phyloP scores from a whole-genome alignment of 2,329 filamentous ascomycete genomes.

The Exserohilum turcica region DNA sequence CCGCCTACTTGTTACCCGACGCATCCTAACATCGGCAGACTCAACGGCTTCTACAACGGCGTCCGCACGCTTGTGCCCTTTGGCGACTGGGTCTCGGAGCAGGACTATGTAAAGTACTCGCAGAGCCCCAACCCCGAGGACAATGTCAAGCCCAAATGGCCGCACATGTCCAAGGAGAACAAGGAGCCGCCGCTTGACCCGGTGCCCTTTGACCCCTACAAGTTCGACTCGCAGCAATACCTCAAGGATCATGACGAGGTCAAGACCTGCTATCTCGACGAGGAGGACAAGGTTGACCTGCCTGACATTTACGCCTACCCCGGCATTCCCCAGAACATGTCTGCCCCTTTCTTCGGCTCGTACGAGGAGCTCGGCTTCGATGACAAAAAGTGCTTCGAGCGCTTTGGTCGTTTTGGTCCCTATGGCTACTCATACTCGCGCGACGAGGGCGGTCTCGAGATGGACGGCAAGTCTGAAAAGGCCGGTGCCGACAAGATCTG shows the following conservation, averaged over 20 bases:
- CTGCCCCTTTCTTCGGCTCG: conserved; percentile 55
- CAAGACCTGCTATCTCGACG: conserved; percentile 67
- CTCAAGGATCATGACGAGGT: conserved; percentile 59
- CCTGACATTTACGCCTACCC: conserved; percentile 71
- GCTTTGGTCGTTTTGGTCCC: conserved; percentile 56
- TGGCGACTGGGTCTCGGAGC: conserved; percentile 52
- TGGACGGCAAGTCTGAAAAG: conserved; percentile 51
- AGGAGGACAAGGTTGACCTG: conserved; percentile 58
- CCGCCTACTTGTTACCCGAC: not conserved
- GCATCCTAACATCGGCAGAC: conserved; percentile 35
- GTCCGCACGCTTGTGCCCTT: conserved; percentile 53
- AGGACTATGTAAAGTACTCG: conserved; percentile 50
- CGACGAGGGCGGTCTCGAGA: conserved; percentile 56
- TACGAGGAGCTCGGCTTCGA: conserved; percentile 55
- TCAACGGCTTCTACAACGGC: conserved; percentile 57
- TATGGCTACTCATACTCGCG: conserved; percentile 58
- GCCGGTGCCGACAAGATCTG: conserved; percentile 51
- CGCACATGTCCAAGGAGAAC: conserved; percentile 41
- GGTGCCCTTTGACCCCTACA: conserved; percentile 54
- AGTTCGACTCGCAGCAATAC: conserved; percentile 51
- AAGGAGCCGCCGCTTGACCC: conserved; percentile 47
- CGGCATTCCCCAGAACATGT: conserved; percentile 56
- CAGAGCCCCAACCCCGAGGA: conserved; percentile 46
- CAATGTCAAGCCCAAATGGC: conserved; percentile 47
- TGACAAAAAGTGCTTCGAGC: conserved; percentile 57